phyloP scores from a whole-genome alignment of 2,329 filamentous ascomycete genomes.

The Epichloe coenophiala region DNA sequence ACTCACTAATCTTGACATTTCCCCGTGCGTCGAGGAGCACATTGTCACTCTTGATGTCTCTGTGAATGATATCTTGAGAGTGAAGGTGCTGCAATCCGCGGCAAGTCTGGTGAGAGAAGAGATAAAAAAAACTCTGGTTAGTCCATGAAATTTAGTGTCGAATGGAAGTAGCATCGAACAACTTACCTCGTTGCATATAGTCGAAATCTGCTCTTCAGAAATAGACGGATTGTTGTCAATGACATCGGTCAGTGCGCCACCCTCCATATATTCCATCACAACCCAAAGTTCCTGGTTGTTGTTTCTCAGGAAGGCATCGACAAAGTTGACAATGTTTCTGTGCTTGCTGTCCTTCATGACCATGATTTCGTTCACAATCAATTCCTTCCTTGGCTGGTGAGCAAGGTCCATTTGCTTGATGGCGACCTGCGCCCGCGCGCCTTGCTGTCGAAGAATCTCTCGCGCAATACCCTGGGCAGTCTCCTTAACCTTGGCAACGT shows the following conservation, averaged over 20 bases:
- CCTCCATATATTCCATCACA: conserved; percentile 99
- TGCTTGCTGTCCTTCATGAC: conserved; percentile 99
- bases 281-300: conserved; percentile 96
- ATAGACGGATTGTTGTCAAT: conserved; percentile 96
- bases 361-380: conserved; percentile 99
- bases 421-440: conserved; percentile 75
- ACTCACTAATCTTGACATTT: conserved; percentile 94
- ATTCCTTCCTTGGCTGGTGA: conserved; percentile 90
- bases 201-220: conserved; percentile 92
- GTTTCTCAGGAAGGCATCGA: conserved; percentile 92
- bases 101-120: conserved; percentile 57
- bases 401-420: conserved; percentile 99
- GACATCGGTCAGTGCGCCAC: conserved; percentile 90
- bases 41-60: conserved; percentile 99
- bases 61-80: conserved; percentile 91
- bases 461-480: conserved; percentile 74
- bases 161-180: not conserved
- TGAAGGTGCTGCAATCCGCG: conserved; percentile 89
- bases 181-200: conserved; percentile 86
- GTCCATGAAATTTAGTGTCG: not conserved
- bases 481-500: conserved; percentile 91
- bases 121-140: not conserved
- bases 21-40: conserved; percentile 87
- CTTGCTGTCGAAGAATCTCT: conserved; percentile 66
- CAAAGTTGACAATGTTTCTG: conserved; percentile 96